These are phyloP conservation scores for Mycena indigotica DNA, from an alignment of 768 basidiomycete species.

Conservation along the genomic window DNA sequence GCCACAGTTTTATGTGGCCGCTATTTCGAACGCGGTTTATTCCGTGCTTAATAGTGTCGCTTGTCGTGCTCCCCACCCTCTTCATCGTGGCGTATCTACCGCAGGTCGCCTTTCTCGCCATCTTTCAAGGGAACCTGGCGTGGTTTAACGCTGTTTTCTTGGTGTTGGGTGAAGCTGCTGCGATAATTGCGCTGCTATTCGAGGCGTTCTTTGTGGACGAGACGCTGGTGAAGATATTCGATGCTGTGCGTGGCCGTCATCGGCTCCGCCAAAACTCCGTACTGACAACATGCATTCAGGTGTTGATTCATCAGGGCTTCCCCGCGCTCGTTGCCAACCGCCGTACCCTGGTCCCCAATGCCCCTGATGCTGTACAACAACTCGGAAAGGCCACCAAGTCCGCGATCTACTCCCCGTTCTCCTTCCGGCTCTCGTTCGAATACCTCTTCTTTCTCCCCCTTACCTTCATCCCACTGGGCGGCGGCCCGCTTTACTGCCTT, in stretches of 20 bases:
- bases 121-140: constrained; percentile 53
- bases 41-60: constrained; percentile 25
- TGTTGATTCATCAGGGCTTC: constrained; percentile 16
- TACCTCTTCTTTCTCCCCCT: constrained; percentile 22
- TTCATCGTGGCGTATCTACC: constrained; percentile 54
- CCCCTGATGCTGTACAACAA: constrained; percentile 14
- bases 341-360: constrained; percentile 9
- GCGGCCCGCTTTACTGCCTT: constrained; percentile 23
- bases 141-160: constrained; percentile 37
- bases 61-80: constrained; percentile 32
- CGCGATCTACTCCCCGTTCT: constrained; percentile 22
- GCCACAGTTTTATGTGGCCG: constrained; percentile 20
- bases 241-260: constrained; percentile 12
- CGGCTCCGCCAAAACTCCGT: neutral
- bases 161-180: constrained; percentile 19
- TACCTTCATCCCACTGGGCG: constrained; percentile 20
- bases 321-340: constrained; percentile 17
- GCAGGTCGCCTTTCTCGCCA: constrained; percentile 52
- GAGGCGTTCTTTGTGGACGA: constrained; percentile 22
- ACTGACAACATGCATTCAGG: neutral
- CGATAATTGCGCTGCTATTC: constrained; percentile 18
- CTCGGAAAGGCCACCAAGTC: constrained; percentile 18
- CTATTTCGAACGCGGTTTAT: constrained; percentile 16
- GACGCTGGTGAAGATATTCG: constrained; percentile 22
- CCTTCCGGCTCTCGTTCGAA: constrained; percentile 23